Percentiles rank a stretch among this genome's conserved stretches.
These are phyloP conservation scores for Cordyceps pruinosa DNA, from an alignment of 2,329 filamentous ascomycete genomes.

Conservation along the genomic window DNA sequence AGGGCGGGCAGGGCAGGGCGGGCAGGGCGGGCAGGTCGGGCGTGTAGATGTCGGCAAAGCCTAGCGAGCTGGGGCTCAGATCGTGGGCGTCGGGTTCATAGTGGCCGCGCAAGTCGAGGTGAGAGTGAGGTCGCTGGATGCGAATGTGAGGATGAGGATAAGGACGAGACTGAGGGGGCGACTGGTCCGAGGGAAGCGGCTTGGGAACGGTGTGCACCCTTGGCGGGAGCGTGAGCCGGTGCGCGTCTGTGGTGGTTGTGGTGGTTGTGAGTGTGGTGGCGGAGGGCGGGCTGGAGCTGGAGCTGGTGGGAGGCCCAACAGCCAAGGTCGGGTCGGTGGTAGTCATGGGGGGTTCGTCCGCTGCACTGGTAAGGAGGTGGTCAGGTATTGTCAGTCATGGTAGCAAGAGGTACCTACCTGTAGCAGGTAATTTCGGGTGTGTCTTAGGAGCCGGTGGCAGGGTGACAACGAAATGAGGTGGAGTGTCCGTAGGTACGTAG, in stretches of 20 bases:
- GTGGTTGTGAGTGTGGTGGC: not conserved
- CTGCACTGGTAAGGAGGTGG: not conserved
- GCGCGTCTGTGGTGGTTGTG: not conserved
- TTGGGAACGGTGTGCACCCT: conserved; percentile 9
- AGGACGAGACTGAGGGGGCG: conserved; percentile 6
- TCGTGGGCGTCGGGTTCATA: conserved; percentile 5
- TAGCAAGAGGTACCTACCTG: not conserved
- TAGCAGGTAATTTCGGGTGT: too few species aligned
- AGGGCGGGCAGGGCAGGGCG: not conserved
- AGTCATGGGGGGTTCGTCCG: not conserved
- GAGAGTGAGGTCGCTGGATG: conserved; percentile 11
- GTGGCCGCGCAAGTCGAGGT: conserved; percentile 7
- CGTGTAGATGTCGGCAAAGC: conserved; percentile 8
- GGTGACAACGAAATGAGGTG: conserved; percentile 2
- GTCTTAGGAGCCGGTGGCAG: not conserved
- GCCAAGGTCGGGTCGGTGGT: not conserved
- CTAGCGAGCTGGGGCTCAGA: not conserved
- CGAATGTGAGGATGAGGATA: conserved; percentile 10
- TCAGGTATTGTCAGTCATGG: not conserved
- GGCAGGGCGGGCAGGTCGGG: not conserved
- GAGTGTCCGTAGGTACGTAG: not conserved
- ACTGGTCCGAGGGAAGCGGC: conserved; percentile 9
- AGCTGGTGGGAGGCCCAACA: not conserved
- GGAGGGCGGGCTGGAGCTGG: too few species aligned
- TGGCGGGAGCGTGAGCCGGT: conserved; percentile 4